These are phyloP conservation scores for Spizellomyces sp. DNA, from an alignment of 192 early-diverging fungal species.

Conservation along the genomic window DNA sequence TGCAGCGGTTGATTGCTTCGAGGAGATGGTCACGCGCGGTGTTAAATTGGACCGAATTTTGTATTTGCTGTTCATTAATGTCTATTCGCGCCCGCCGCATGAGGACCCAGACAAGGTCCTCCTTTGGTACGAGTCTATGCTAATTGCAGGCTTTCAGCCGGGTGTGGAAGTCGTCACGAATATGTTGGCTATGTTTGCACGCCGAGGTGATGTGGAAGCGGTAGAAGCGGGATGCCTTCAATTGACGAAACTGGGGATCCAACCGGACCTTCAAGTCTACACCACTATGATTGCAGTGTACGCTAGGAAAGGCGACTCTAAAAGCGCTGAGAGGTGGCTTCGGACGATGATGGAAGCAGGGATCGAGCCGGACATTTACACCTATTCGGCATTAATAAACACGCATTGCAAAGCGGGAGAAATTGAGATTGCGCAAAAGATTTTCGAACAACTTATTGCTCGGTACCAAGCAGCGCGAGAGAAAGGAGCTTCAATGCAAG, in stretches of 20 bases:
- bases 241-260: not conserved
- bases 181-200: conserved; percentile 23
- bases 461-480: not conserved
- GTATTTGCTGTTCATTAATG: conserved; percentile 18
- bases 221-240: conserved; percentile 9
- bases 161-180: conserved; percentile 17
- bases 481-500: not conserved
- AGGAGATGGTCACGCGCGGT: conserved; percentile 9
- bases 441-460: not conserved
- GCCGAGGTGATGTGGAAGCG: conserved; percentile 6
- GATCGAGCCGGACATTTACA: conserved; percentile 12
- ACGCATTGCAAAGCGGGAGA: conserved; percentile 8
- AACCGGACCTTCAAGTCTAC: conserved; percentile 6
- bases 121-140: conserved; percentile 27
- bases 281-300: conserved; percentile 20
- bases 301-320: conserved; percentile 11
- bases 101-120: conserved; percentile 6
- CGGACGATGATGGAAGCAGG: conserved; percentile 1
- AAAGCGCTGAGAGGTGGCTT: conserved; percentile 10
- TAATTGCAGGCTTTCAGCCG: conserved; percentile 5
- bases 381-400: conserved; percentile 10
- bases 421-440: conserved; percentile 4
- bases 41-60: conserved; percentile 3
- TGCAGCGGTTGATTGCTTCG: not conserved
- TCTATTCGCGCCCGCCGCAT: conserved; percentile 7